Evolutionary conservation across 345 rosid genomes (phyloP).

Genomic region (Eucalyptus globulus): DNA sequence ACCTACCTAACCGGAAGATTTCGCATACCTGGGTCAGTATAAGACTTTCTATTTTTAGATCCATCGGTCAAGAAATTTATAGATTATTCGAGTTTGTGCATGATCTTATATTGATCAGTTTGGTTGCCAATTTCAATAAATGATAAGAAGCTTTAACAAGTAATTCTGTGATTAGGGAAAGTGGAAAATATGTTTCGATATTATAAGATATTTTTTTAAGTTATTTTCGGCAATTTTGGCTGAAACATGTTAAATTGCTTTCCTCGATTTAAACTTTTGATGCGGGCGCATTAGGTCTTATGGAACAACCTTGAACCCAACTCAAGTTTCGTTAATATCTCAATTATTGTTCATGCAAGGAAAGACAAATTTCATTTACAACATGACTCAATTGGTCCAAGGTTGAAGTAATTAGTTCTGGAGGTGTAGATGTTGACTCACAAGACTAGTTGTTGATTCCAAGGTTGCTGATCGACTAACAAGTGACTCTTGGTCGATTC

Average conservation of each 20-base stretch:
- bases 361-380: not conserved
- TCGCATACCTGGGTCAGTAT: not conserved
- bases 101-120: not conserved
- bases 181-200: not conserved
- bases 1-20: not conserved
- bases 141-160: not conserved
- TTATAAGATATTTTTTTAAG: not conserved
- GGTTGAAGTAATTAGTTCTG: not conserved
- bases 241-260: not conserved
- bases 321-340: not conserved
- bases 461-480: not conserved
- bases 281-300: not conserved
- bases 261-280: not conserved
- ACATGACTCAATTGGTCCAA: not conserved
- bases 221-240: not conserved
- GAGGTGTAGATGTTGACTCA: not conserved
- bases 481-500: not conserved
- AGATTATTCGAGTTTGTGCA: not conserved
- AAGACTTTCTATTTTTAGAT: not conserved
- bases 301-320: not conserved
- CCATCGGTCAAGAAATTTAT: not conserved
- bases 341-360: not conserved
- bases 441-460: not conserved
- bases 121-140: not conserved
- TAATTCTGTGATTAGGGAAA: not conserved